Percentiles rank a stretch among this genome's conserved stretches.
Evolutionary conservation across 2,329 filamentous ascomycete genomes (phyloP).

Genomic region (Diaporthe batatas): DNA sequence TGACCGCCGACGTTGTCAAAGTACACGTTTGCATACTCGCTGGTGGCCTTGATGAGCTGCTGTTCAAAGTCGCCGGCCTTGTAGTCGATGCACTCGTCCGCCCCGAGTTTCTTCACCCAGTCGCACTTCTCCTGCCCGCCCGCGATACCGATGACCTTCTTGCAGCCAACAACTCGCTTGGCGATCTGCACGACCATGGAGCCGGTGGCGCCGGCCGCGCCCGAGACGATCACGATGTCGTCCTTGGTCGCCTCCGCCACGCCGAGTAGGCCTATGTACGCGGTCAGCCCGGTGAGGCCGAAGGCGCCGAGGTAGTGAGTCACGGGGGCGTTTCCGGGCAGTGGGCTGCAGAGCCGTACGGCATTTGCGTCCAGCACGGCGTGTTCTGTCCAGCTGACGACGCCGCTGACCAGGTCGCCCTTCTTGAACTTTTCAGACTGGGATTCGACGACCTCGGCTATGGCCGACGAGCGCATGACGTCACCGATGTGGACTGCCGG

Average conservation of each 20-base stretch:
- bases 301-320: slow-evolving; percentile 74
- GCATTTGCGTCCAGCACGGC: slow-evolving; percentile 68
- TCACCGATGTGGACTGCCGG: slow-evolving; percentile 77
- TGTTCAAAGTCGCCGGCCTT: slow-evolving; percentile 65
- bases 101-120: slow-evolving; percentile 63
- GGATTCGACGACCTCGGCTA: slow-evolving; percentile 73
- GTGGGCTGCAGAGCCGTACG: slow-evolving; percentile 56
- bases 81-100: slow-evolving; percentile 72
- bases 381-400: slow-evolving; percentile 76
- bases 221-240: slow-evolving; percentile 82
- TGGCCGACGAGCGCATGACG: slow-evolving; percentile 74
- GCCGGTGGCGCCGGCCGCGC: slow-evolving; percentile 83
- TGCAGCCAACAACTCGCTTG: slow-evolving; percentile 72
- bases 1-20: slow-evolving; percentile 65
- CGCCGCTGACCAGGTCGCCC: slow-evolving; percentile 69
- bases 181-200: slow-evolving; percentile 83
- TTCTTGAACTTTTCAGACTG: slow-evolving; percentile 66
- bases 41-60: slow-evolving; percentile 66
- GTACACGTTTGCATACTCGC: slow-evolving; percentile 69
- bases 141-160: slow-evolving; percentile 72
- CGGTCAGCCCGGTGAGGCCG: slow-evolving; percentile 79
- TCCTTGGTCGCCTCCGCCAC: slow-evolving; percentile 77
- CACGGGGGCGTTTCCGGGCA: slow-evolving; percentile 57
- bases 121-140: slow-evolving; percentile 74
- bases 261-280: slow-evolving; percentile 80